Evolutionary conservation across 2,329 filamentous ascomycete species (phyloP).

Genomic region (Shiraia sp.): DNA sequence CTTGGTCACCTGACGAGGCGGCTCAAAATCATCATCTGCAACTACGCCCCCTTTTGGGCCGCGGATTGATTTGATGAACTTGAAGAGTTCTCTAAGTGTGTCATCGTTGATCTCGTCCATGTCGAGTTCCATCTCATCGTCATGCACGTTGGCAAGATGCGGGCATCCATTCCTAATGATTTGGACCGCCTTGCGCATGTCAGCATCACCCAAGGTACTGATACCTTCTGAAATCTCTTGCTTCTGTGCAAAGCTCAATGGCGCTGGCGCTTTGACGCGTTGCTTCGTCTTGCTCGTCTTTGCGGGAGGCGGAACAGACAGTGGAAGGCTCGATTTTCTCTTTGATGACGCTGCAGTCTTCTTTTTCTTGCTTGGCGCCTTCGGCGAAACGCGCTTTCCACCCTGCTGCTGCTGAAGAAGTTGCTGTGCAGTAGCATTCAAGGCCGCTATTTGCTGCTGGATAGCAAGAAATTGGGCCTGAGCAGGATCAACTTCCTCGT

Average conservation of each 20-base stretch:
- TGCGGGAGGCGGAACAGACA: constrained; percentile 33
- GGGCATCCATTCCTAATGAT: constrained; percentile 87
- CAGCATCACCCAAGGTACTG: constrained; percentile 74
- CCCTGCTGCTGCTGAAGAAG: constrained; percentile 38
- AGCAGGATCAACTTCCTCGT: constrained; percentile 53
- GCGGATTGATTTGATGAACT: constrained; percentile 54
- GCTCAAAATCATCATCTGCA: constrained; percentile 56
- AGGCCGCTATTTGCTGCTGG: constrained; percentile 70
- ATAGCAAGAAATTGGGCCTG: constrained; percentile 55
- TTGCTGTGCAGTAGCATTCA: constrained; percentile 66
- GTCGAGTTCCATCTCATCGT: constrained; percentile 67
- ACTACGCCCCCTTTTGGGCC: constrained; percentile 41
- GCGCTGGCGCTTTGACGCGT: constrained; percentile 61
- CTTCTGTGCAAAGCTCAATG: constrained; percentile 80
- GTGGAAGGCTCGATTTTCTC: constrained; percentile 29
- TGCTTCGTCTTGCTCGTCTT: constrained; percentile 50
- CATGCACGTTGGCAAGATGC: constrained; percentile 62
- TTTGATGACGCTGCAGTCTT: constrained; percentile 28
- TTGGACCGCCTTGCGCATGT: constrained; percentile 78
- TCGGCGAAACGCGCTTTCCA: constrained; percentile 60
- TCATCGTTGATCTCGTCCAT: constrained; percentile 62
- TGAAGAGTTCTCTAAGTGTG: constrained; percentile 59
- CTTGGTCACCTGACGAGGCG: constrained; percentile 43
- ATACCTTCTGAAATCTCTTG: constrained; percentile 88
- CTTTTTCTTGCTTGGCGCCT: constrained; percentile 53